Evolutionary conservation across 202 grass and related monocot genomes (phyloP), one percentile per base, ranked within the genome.

Genomic region (Musa balbisiana): DNA sequence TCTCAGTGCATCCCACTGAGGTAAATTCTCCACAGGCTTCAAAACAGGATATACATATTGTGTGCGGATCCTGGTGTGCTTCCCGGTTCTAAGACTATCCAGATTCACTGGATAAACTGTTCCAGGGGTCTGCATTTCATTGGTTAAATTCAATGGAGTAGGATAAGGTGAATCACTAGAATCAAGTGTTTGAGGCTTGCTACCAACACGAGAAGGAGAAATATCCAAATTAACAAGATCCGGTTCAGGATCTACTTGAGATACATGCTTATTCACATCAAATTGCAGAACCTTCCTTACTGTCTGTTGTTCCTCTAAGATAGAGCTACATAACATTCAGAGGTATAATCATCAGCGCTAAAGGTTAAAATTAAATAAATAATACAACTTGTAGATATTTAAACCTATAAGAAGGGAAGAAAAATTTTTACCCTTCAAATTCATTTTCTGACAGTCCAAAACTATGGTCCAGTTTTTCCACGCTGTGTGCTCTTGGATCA

Each of bases 81-180:
- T 81, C 21, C 75, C 78, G 74, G 58, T 64, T 78, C 52, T 85
- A 19, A 54, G 12, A 19, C 55, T 77, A 64, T 87, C 78, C 67
- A 53, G 20, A 0, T 83, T n/a, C 72, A 64, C 65, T 64, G 56
- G 72, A 78, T 82, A 68, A 67, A 78, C 71, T 51, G 83, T 84
- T 76, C 19, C 76, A 20, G 83, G 79, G 74, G 80, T 75, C 50
- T 82, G 68, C 70, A 83, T 77, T 59, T 65, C 73, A 29, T 67
- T 53, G 69, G 20, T 80, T 19, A 63, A 49, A 73, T 77, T 82
- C 14, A 49, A 23, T 73, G 80, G 80, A 62, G 76, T 80, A 52
- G 82, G 78, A 80, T 76, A 82, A 52, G 65, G 67, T 77, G 67
- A 82, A 73, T 51, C 59, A 59, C 76, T 79, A 67, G 76, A 83